A percentile compares a stretch with the other conserved stretches of the same genome.
These are phyloP conservation scores for Tolypocladium ovalisporum DNA, from an alignment of 2,329 filamentous ascomycete species.

Conservation along the genomic window DNA sequence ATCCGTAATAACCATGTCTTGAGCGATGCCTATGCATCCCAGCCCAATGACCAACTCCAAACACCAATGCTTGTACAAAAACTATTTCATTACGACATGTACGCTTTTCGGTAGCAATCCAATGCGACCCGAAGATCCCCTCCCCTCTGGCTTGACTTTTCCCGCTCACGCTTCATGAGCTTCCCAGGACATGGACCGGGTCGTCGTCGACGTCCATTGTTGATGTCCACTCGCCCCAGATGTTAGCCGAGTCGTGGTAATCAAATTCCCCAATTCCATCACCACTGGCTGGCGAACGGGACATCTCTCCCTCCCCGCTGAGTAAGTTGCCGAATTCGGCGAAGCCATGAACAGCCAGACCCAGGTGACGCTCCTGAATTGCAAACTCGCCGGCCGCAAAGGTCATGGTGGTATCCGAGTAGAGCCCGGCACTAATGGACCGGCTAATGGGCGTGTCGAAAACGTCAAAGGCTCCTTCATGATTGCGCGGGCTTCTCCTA, in stretches of 20 bases:
- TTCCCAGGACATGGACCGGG: background rate
- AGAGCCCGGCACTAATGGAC: constrained; percentile 47
- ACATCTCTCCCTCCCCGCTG: constrained; percentile 33
- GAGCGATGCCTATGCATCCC: background rate
- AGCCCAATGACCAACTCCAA: background rate
- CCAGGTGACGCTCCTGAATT: background rate
- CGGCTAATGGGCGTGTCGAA: constrained; percentile 49
- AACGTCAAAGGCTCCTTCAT: constrained; percentile 25
- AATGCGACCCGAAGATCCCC: background rate
- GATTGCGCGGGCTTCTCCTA: constrained; percentile 32
- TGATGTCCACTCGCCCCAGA: constrained; percentile 19
- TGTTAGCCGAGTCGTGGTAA: constrained; percentile 16
- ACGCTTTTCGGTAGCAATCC: background rate
- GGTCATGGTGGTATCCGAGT: constrained; percentile 45
- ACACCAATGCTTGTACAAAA: background rate
- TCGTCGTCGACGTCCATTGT: background rate
- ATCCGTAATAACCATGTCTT: background rate
- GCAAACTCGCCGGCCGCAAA: constrained; percentile 14
- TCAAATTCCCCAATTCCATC: constrained; percentile 14
- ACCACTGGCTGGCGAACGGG: constrained; percentile 34
- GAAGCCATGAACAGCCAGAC: constrained; percentile 16
- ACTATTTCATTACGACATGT: background rate
- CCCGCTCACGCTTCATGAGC: background rate
- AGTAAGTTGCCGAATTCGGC: constrained; percentile 39
- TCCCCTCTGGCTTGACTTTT: background rate